These are phyloP conservation scores for Lactifluus piperatus DNA, from an alignment of 768 basidiomycete genomes.

Conservation along the genomic window DNA sequence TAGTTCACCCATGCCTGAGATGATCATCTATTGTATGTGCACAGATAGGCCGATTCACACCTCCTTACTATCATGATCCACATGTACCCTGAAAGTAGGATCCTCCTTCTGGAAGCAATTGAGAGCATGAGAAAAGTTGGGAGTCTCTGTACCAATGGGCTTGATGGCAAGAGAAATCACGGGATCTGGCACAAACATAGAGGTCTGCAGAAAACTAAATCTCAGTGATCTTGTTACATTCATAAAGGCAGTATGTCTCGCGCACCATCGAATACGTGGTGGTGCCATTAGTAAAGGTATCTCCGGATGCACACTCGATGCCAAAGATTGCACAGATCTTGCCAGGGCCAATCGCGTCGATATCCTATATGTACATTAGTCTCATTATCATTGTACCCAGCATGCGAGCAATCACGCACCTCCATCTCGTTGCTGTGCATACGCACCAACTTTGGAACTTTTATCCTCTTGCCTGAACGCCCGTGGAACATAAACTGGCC, in stretches of 20 bases:
- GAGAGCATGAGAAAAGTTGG: constrained; percentile 93
- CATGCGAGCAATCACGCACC: constrained; percentile 35
- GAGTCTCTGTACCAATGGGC: constrained; percentile 84
- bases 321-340: constrained; percentile 99
- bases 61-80: constrained; percentile 92
- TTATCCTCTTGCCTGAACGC: constrained; percentile 92
- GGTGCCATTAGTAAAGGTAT: constrained; percentile 93
- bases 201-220: constrained; percentile 49
- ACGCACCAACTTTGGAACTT: constrained; percentile 89
- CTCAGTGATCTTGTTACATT: neutral
- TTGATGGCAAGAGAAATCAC: constrained; percentile 95
- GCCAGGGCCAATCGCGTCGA: constrained; percentile 88
- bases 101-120: constrained; percentile 99
- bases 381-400: neutral
- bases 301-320: constrained; percentile 95
- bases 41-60: constrained; percentile 29
- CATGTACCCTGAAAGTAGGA: constrained; percentile 95
- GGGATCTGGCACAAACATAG: constrained; percentile 98
- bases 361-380: constrained; percentile 47
- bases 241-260: constrained; percentile 4
- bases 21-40: constrained; percentile 67
- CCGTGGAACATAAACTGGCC: constrained; percentile 83
- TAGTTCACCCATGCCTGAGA: constrained; percentile 98
- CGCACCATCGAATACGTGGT: constrained; percentile 88
- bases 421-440: constrained; percentile 99